Conservation (phyloP, 371 early-diverging fungal genomes). For the Mycotypha africana region DNA sequence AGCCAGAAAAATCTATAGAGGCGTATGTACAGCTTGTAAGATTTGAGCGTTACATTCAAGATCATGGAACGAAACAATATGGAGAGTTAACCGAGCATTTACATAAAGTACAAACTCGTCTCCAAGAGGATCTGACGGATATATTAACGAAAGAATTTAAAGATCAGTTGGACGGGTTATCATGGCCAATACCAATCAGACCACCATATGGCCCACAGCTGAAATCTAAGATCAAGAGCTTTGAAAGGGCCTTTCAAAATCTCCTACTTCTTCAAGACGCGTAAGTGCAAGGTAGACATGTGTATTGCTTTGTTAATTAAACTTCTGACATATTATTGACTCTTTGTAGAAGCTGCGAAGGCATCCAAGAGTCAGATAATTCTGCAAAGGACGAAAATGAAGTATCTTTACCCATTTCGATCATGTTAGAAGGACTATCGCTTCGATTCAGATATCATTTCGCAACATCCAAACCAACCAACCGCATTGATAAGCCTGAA, state of each 20-base stretch:
- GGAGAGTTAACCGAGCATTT: conserved; percentile 21
- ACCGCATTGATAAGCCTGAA: conserved; percentile 85
- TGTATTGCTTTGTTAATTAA: not conserved
- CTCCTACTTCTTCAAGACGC: conserved; percentile 37
- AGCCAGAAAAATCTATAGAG: conserved; percentile 31
- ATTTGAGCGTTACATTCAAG: conserved; percentile 16
- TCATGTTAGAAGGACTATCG: conserved; percentile 60
- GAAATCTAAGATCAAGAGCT: conserved; percentile 23
- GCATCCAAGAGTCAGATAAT: too few relatives aligned
- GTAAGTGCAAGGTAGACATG: conserved; percentile 18
- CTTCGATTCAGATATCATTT: conserved; percentile 78
- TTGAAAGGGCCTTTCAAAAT: conserved; percentile 39
- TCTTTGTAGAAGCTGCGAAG: not conserved
- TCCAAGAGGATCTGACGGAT: conserved; percentile 36
- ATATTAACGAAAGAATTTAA: conserved; percentile 42
- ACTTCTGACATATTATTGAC: not conserved
- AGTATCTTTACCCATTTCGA: conserved; percentile 50
- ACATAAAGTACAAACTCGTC: conserved; percentile 13
- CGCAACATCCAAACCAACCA: conserved; percentile 70
- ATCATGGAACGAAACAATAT: conserved; percentile 8
- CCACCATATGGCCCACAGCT: conserved; percentile 37
- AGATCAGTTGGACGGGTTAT: conserved; percentile 32
- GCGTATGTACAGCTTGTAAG: conserved; percentile 42
- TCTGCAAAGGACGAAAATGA: conserved; percentile 6
- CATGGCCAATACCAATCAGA: conserved; percentile 48